Evolutionary conservation across 805 yeast genomes (phyloP).

Genomic region (Ogataea siamensis): DNA sequence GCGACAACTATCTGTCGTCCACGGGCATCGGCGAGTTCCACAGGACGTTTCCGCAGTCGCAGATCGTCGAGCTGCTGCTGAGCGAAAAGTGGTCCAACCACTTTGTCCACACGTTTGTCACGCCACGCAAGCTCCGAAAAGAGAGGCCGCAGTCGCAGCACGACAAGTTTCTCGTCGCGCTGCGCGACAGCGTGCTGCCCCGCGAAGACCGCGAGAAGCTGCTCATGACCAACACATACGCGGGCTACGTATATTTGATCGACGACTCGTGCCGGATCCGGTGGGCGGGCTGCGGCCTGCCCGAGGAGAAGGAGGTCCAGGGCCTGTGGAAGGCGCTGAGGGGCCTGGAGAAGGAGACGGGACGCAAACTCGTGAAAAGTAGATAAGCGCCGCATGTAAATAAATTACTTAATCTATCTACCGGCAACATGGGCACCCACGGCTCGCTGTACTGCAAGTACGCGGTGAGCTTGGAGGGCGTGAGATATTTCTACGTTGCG

Average conservation of each 20-base stretch:
- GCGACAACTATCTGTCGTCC: conserved; percentile 39
- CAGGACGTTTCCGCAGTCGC: conserved; percentile 49
- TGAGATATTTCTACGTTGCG: conserved; percentile 14
- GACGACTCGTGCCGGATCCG: conserved; percentile 74
- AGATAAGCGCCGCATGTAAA: conserved; percentile 15
- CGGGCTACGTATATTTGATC: conserved; percentile 80
- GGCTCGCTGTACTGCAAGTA: conserved; percentile 15
- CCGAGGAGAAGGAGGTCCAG: conserved; percentile 62
- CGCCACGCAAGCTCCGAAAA: conserved; percentile 37
- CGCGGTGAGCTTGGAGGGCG: conserved; percentile 10
- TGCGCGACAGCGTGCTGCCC: conserved; percentile 55
- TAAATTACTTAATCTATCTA: conserved; percentile 1
- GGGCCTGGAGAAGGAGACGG: conserved; percentile 52
- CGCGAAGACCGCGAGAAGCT: conserved; percentile 56
- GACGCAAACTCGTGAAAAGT: conserved; percentile 18
- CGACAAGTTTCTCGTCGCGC: conserved; percentile 57
- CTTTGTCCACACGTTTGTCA: conserved; percentile 53
- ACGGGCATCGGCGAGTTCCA: conserved; percentile 42
- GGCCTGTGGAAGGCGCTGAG: conserved; percentile 64
- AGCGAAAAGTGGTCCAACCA: conserved; percentile 75
- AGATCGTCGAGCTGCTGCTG: conserved; percentile 72
- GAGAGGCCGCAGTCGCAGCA: conserved; percentile 35
- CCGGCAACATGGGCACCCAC: conserved; percentile 4
- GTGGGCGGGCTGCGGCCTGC: conserved; percentile 89
- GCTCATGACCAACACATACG: conserved; percentile 67